Base-by-base conservation (phyloP, 2,329 filamentous ascomycete species). In the Gremmenia infestans region DNA sequence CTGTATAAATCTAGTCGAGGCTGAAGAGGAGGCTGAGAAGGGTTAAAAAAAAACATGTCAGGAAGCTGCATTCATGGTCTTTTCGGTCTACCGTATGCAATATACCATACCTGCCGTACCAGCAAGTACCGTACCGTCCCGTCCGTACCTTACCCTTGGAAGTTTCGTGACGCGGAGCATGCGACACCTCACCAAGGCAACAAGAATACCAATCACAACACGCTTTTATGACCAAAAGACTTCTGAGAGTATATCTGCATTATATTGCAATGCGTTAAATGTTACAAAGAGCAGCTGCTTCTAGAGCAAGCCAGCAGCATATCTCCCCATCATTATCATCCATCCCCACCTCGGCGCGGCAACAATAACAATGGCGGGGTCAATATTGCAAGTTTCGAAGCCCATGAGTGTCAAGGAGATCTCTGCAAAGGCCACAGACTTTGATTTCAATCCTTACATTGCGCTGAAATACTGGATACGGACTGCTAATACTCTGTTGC, bases 391-490 rank as follows among this genome's bases (percentile, higher is more conserved):
- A 52, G 51, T 60, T 15, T 62, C 63, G 15, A 65, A 62, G 67
- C 91, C 91, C 42, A 74, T 87, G 72, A 91, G 79, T 62, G 81
- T 94, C 55, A 86, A 87, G 66, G 88, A 95, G 68, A 87, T 97
- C 58, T 82, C 86, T 11, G 78, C 81, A 32, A 84, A 86, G 63
- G 94, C 93, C 2, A 79, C 86, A 60, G 83, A 87, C 61, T 97
- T 94, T 70, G 83, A 88, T 55, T 97, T 92, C 75, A 89, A 91
- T 70, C 79, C 81, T 1, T 79, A 81, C 35, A 87, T 96, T 52
- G 82, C 87, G 2, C 78, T 97, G 55, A 87, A 86, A 62, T 85
- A 88, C 70, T 96, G 91, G 89, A 76, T 91, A 28, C 82, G 91
- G 37, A 89, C 91, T 2, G 89, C 91, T 5, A 85, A 88, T 58